These are phyloP conservation scores for Filobasidium floriforme DNA, from an alignment of 768 basidiomycete species.

Conservation along the genomic window DNA sequence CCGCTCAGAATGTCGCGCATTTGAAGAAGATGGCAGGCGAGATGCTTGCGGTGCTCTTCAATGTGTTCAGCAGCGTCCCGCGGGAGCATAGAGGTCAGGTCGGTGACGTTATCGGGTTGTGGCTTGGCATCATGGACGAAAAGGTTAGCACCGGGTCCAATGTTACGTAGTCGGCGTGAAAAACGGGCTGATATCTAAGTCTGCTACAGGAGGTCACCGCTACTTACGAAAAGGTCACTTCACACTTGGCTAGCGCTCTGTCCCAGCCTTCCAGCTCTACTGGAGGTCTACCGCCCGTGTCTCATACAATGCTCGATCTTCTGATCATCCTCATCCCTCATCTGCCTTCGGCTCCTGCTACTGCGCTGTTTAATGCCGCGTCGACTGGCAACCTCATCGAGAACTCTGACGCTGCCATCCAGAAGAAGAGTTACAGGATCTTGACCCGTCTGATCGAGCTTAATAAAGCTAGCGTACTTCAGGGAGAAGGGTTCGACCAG, in stretches of 20 bases:
- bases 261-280: slow-evolving; percentile 41
- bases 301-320: slow-evolving; percentile 64
- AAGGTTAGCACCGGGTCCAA: slow-evolving; percentile 48
- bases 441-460: slow-evolving; percentile 66
- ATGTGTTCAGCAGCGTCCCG: slow-evolving; percentile 83
- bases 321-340: slow-evolving; percentile 73
- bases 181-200: not conserved
- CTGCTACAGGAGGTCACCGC: slow-evolving; percentile 61
- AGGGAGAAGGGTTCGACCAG: slow-evolving; percentile 50
- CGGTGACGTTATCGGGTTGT: slow-evolving; percentile 79
- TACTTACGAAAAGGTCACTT: slow-evolving; percentile 70
- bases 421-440: slow-evolving; percentile 91
- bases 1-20: slow-evolving; percentile 60
- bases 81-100: slow-evolving; percentile 66
- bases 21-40: slow-evolving; percentile 72
- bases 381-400: slow-evolving; percentile 62
- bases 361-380: slow-evolving; percentile 61
- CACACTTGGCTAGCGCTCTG: slow-evolving; percentile 42
- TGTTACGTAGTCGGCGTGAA: not conserved
- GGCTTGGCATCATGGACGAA: slow-evolving; percentile 71
- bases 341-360: slow-evolving; percentile 58
- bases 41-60: slow-evolving; percentile 91
- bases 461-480: slow-evolving; percentile 49
- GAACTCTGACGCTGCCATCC: slow-evolving; percentile 74
- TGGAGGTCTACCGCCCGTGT: slow-evolving; percentile 44